Evolutionary conservation across 257 asterid species (phyloP).

Genomic region (Ophiorrhiza pumila): DNA sequence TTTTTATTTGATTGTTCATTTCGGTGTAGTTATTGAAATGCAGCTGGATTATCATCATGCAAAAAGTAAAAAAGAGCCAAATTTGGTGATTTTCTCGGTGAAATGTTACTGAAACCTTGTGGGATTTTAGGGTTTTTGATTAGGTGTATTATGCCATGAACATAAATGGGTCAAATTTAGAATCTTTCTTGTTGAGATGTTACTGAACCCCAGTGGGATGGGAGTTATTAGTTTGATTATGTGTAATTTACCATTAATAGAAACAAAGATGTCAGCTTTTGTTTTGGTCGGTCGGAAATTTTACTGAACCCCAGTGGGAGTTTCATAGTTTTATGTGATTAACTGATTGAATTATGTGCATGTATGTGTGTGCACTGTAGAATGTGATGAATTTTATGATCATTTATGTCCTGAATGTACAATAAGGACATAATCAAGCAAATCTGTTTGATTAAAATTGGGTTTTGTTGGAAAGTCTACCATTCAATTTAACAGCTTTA

Average conservation of each 20-base stretch:
- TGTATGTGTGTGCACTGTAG: neutral
- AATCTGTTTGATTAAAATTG: neutral
- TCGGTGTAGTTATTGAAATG: neutral
- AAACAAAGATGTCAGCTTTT: neutral
- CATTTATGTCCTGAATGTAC: neutral
- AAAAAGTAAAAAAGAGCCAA: neutral
- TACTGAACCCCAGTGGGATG: neutral
- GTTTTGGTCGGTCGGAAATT: neutral
- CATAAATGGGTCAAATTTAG: constrained; percentile 1
- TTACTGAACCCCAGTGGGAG: neutral
- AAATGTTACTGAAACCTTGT: neutral
- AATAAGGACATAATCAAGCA: neutral
- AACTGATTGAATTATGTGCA: neutral
- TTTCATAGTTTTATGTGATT: neutral
- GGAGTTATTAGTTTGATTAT: neutral
- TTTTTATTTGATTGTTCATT: neutral
- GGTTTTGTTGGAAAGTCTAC: too few relatives aligned
- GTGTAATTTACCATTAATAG: neutral
- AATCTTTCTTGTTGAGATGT: neutral
- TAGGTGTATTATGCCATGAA: neutral
- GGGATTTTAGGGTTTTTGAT: neutral
- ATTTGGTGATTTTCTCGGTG: neutral
- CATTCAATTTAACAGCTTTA: too few relatives aligned
- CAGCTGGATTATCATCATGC: neutral
- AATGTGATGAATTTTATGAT: neutral